Evolutionary conservation across 306 rosid species (phyloP), one percentile per base, ranked within the genome.

Genomic region (Gastrolobium bilobum): DNA sequence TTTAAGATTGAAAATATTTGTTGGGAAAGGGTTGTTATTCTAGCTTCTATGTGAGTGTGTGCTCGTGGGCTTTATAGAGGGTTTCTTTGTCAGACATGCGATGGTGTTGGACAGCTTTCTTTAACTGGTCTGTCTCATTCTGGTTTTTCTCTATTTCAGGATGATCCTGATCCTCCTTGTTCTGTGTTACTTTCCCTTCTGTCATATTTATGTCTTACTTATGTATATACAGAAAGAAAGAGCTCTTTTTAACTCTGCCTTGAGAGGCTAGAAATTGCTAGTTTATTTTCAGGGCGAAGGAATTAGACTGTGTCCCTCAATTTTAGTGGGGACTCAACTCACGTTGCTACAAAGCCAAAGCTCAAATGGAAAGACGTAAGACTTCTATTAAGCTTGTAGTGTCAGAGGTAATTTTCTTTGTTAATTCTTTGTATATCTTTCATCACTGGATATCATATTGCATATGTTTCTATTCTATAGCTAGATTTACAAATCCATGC

Each of bases 1-100:
- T 43, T 75, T 70, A 10, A 56, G 33, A 62, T 33, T 34, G 26
- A 73, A 56, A 37, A 80, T 48, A 37, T 40, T 60, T 76, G n/a
- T n/a, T 2, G 10, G 20, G 4, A 56, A 38, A 51, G 13, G 29
- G 37, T 66, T 71, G 39, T 57, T 71, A 6, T 62, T 39, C 35
- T 30, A 38, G 71, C 14, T 79, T 71, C 30, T 7, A 42, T 5
- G 4, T 63, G 68, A 26, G 48, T 42, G 61, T 54, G 26, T 66
- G 43, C 14, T 68, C 20, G 10, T 53, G 68, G 51, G 39, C 26
- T 31, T 58, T 58, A 7, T 8, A 26, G 20, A 29, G 71, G 40
- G 37, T 59, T 77, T 52, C 34, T 37, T 50, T 51, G 61, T 39
- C 31, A 39, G 65, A 76, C 31, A 75, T 26, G 7, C 43, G 38